Evolutionary conservation across 1,284 basidiomycete genomes (phyloP), one percentile per base, ranked within the genome.

Genomic region (Austropuccinia psidii): DNA sequence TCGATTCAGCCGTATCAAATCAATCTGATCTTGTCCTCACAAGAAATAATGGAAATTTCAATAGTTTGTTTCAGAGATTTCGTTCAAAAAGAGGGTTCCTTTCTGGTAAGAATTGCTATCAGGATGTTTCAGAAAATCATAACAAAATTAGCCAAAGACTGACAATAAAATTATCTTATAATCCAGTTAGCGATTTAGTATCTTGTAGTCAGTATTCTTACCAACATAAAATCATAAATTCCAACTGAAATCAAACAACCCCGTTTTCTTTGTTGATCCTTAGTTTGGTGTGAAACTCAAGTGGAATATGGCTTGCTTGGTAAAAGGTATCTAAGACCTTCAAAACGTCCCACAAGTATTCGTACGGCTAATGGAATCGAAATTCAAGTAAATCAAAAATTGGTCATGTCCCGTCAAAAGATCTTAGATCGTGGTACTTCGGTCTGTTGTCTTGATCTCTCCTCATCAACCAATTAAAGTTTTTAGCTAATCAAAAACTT

Each of bases 201-300:
- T 64, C 70, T 62, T 73, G 70, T 24, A 27, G 70, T 73, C 6
- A 62, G 69, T 62, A 13, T 29, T 19, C 11, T n/a, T 13, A 29
- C 50, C 50, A 54, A 8, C 11, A 19, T 37, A 21, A n/a, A n/a
- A n/a, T n/a, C n/a, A n/a, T n/a, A 24, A 2, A 43, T 29, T 27
- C 13, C 27, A 29, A 29, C 50, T 33, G 17, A 29, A 27, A 17
- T 29, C 29, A 13, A 58, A 37, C 15, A 37, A 13, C 27, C 11
- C 6, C 43, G 27, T 19, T 2, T 6, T 49, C 43, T 31, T 29
- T 31, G 13, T 31, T 4, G 41, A 29, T 24, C 21, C n/a, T 24
- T 4, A 73, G 70, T 61, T 19, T 73, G 70, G 70, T 73, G 70
- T 58, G 50, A 73, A 39, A 39, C 62, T 13, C 70, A 73, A 33